Conservation (phyloP, 2,329 filamentous ascomycete species). For the Ilyonectria robusta region DNA sequence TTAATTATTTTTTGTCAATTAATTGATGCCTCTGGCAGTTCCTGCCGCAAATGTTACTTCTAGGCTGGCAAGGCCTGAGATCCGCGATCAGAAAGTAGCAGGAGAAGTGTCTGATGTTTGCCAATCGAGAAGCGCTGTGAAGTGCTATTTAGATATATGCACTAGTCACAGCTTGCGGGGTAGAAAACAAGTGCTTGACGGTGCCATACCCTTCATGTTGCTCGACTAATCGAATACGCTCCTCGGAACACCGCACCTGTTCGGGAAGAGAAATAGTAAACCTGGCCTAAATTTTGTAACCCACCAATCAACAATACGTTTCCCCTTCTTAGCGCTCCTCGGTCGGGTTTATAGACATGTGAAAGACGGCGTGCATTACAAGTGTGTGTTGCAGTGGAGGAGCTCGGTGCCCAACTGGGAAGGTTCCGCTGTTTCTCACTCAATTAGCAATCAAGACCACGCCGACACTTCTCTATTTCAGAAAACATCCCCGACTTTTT, state of each 20-base stretch:
- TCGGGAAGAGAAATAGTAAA: not conserved
- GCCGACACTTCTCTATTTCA: not conserved
- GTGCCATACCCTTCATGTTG: not conserved
- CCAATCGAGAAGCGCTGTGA: too few relatives aligned
- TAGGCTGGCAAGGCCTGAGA: too few relatives aligned
- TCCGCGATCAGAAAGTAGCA: too few relatives aligned
- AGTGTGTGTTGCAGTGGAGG: not conserved
- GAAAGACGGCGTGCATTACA: not conserved
- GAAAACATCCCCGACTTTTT: not conserved
- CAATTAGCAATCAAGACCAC: not conserved
- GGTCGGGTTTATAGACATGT: not conserved
- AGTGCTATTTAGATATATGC: too few relatives aligned
- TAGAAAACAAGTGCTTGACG: not conserved
- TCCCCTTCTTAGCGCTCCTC: not conserved
- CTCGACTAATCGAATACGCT: not conserved
- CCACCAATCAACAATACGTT: not conserved
- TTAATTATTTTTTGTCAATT: too few relatives aligned
- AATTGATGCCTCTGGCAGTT: too few relatives aligned
- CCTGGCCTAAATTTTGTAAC: not conserved
- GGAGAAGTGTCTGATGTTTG: too few relatives aligned
- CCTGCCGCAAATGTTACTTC: too few relatives aligned
- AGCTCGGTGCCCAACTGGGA: slow-evolving; percentile 5
- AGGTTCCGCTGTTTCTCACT: not conserved
- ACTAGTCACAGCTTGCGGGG: too few relatives aligned
- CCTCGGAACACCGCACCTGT: not conserved